Evolutionary conservation across 2,329 filamentous ascomycete genomes (phyloP).

Genomic region (Fusarium fracticaudum): DNA sequence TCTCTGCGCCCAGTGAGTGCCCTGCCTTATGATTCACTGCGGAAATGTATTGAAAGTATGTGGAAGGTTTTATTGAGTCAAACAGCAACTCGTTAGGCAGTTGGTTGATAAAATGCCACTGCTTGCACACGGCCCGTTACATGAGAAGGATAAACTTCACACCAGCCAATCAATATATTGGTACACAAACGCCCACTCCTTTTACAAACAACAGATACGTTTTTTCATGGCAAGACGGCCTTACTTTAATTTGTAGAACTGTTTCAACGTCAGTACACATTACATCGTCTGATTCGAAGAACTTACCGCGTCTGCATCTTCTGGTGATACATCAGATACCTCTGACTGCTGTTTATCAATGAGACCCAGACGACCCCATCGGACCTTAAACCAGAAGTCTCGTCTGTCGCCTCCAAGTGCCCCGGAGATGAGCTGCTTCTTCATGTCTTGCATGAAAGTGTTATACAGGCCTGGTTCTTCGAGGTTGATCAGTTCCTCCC

Average conservation of each 20-base stretch:
- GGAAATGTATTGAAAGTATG: background rate
- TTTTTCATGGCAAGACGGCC: constrained; percentile 27
- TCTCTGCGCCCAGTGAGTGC: background rate
- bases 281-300: background rate
- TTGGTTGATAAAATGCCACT: background rate
- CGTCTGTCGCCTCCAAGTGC: constrained; percentile 79
- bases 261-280: constrained; percentile 37
- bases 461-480: constrained; percentile 85
- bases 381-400: constrained; percentile 84
- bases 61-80: background rate
- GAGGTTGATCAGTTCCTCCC: constrained; percentile 77
- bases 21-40: constrained; percentile 10
- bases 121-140: background rate
- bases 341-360: constrained; percentile 73
- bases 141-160: background rate
- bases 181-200: background rate
- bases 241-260: constrained; percentile 53
- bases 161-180: constrained; percentile 1
- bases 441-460: constrained; percentile 74
- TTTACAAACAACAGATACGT: background rate
- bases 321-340: constrained; percentile 71
- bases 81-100: background rate
- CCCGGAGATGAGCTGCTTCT: constrained; percentile 74
- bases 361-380: constrained; percentile 74
- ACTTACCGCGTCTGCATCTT: constrained; percentile 73